Conservation (phyloP, 139 green algal genomes). For the Closterium sp. region DNA sequence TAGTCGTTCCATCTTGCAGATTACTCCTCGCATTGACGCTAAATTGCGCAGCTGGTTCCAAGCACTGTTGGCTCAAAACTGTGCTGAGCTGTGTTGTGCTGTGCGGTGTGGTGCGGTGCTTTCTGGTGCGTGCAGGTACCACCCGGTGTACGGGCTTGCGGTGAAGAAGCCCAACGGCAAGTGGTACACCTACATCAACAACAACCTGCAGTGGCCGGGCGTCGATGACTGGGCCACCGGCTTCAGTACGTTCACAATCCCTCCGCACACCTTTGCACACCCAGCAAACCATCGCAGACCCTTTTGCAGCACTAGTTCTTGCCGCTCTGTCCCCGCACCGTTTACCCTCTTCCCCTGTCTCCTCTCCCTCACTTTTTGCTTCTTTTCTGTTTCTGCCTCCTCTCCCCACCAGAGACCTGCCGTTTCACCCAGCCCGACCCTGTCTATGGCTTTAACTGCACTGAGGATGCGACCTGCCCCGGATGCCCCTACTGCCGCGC, state of each 20-base stretch:
- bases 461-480: neutral
- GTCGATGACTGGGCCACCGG: too few species aligned
- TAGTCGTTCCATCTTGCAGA: too few species aligned
- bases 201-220: neutral
- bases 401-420: neutral
- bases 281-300: too few species aligned
- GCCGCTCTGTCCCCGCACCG: too few species aligned
- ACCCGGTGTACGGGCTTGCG: neutral
- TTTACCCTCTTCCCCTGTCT: too few species aligned
- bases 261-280: too few species aligned
- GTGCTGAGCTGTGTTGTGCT: neutral
- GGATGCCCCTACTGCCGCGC: neutral
- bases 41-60: too few species aligned
- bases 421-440: neutral
- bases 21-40: too few species aligned
- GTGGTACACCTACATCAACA: neutral
- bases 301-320: too few species aligned
- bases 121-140: neutral
- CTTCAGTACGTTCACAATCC: too few species aligned
- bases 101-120: neutral
- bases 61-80: too few species aligned
- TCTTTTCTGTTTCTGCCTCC: neutral
- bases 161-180: neutral
- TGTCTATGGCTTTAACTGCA: neutral
- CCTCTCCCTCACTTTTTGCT: too few species aligned